Evolutionary conservation across 2,329 filamentous ascomycete genomes (phyloP).

Genomic region (Raffaelea albimanens): DNA sequence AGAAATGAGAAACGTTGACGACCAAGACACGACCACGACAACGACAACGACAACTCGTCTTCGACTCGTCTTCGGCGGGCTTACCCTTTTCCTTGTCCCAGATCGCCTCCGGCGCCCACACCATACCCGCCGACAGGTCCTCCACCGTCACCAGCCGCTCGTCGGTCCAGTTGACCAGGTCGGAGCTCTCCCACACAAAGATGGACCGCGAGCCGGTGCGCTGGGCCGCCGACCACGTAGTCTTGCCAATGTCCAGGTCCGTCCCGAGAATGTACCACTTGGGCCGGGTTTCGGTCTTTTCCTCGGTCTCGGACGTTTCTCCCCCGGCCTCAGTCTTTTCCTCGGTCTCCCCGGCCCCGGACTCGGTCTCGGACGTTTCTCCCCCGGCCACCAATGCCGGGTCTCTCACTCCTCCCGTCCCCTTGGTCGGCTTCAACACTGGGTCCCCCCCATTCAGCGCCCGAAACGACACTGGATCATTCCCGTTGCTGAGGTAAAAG

Average conservation of each 20-base stretch:
- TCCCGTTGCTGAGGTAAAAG: conserved; percentile 43
- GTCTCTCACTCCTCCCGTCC: conserved; percentile 43
- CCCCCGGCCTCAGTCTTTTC: too few species aligned
- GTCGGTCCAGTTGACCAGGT: conserved; percentile 37
- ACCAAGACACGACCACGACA: too few species aligned
- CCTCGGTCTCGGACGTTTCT: too few species aligned
- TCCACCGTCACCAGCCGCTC: conserved; percentile 42
- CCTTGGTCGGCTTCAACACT: conserved; percentile 37
- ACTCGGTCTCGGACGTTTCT: too few species aligned
- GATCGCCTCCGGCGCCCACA: conserved; percentile 47
- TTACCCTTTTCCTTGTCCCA: conserved; percentile 35
- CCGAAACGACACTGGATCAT: conserved; percentile 37
- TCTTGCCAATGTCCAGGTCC: conserved; percentile 43
- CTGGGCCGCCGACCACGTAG: conserved; percentile 41
- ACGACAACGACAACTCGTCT: too few species aligned
- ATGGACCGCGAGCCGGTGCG: conserved; percentile 41
- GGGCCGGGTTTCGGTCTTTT: too few species aligned
- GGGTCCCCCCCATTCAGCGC: conserved; percentile 38
- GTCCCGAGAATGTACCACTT: conserved; percentile 49
- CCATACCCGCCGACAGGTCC: conserved; percentile 44
- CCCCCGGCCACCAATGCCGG: conserved; percentile 38
- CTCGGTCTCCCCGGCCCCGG: too few species aligned
- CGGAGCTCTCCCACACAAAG: conserved; percentile 44
- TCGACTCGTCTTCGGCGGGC: not conserved
- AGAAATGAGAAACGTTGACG: not conserved